These are phyloP conservation scores for Aspergillus fijiensis DNA, from an alignment of 2,329 filamentous ascomycete species.

Conservation along the genomic window DNA sequence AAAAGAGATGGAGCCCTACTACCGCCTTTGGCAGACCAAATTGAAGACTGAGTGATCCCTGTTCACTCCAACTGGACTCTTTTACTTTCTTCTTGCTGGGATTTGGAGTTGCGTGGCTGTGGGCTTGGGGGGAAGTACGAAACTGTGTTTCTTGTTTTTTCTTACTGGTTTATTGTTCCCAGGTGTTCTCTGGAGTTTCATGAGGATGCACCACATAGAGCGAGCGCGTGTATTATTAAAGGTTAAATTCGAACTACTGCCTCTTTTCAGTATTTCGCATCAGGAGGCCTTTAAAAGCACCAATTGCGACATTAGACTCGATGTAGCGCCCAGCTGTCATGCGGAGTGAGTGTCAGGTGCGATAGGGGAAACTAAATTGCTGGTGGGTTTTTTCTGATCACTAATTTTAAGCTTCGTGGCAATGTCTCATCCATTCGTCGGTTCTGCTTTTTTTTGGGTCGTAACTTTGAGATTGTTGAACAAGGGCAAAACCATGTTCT, in stretches of 20 bases:
- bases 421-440: neutral
- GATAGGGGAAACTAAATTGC: neutral
- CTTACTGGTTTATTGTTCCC: slow-evolving; percentile 10
- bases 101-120: neutral
- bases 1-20: slow-evolving; percentile 64
- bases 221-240: neutral
- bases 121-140: slow-evolving; percentile 5
- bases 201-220: neutral
- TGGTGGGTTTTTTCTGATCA: neutral
- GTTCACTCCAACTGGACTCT: neutral
- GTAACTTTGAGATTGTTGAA: neutral
- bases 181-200: slow-evolving; percentile 8
- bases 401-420: neutral
- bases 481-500: neutral
- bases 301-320: neutral
- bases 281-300: neutral
- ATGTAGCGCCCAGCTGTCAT: neutral
- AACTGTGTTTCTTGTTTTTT: slow-evolving; percentile 2
- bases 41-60: slow-evolving; percentile 19
- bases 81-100: neutral
- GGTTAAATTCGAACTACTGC: neutral
- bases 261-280: too few species aligned
- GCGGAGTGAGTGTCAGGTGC: neutral
- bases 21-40: slow-evolving; percentile 43
- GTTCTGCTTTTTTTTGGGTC: too few species aligned